phyloP scores from a whole-genome alignment of 345 rosid genomes.

The Raphanus sativus region DNA sequence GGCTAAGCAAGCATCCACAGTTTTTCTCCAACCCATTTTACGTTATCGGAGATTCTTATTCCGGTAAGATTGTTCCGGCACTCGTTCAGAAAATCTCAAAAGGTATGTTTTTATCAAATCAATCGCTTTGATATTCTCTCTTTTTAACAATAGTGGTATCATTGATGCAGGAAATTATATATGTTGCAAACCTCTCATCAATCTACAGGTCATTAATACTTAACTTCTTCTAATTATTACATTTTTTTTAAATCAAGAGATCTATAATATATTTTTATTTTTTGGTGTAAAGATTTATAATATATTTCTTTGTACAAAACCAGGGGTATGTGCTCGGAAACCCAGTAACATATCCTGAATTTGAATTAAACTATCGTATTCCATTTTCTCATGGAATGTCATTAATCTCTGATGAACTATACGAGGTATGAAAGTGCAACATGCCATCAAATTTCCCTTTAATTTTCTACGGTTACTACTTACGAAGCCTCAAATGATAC shows the following conservation, averaged over 20 bases:
- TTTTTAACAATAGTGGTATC: neutral
- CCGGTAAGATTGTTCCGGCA: conserved; percentile 57
- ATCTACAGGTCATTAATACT: conserved; percentile 39
- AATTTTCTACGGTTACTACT: too few relatives aligned
- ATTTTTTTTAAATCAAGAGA: neutral
- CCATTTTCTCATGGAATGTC: conserved; percentile 38
- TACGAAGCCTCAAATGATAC: neutral
- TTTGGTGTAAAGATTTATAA: neutral
- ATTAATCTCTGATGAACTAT: conserved; percentile 16
- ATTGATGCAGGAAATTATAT: conserved; percentile 8
- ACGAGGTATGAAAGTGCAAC: conserved; percentile 34
- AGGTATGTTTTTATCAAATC: neutral
- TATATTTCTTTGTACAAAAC: neutral
- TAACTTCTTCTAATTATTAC: neutral
- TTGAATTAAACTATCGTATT: conserved; percentile 41
- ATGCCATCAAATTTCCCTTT: too few relatives aligned
- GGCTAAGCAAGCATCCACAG: conserved; percentile 57
- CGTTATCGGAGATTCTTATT: conserved; percentile 62
- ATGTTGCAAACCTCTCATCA: conserved; percentile 29
- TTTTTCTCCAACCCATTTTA: conserved; percentile 53
- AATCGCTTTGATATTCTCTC: neutral
- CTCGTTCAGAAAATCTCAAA: conserved; percentile 43
- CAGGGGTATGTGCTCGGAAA: conserved; percentile 57
- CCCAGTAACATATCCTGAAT: conserved; percentile 32
- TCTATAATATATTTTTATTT: neutral